Conservation (phyloP, 305 asterid genomes). For the Solanum hybrid region DNA sequence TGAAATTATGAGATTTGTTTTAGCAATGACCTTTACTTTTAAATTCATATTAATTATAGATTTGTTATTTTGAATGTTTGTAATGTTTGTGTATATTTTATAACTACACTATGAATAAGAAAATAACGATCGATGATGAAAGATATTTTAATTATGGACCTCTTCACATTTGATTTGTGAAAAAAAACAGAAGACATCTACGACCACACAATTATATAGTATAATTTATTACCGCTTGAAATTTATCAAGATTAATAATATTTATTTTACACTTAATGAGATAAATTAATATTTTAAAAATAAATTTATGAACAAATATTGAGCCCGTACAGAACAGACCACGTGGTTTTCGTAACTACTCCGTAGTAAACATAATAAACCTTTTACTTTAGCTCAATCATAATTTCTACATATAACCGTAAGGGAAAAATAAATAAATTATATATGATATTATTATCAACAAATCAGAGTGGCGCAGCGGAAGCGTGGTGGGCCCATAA, state of each 20-base stretch:
- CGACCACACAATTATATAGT: background rate
- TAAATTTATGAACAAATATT: too few relatives aligned
- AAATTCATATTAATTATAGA: too few relatives aligned
- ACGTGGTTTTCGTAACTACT: background rate
- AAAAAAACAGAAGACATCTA: background rate
- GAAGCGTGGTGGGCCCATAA: constrained; percentile 98
- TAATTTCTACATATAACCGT: background rate
- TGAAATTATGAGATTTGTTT: background rate
- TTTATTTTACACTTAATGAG: too few relatives aligned
- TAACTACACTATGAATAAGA: background rate
- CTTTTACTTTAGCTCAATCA: background rate
- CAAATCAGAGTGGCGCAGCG: constrained; percentile 85
- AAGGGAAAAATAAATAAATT: background rate
- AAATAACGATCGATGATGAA: too few relatives aligned
- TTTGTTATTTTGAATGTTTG: too few relatives aligned
- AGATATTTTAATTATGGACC: background rate
- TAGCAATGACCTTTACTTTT: too few relatives aligned
- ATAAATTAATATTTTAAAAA: too few relatives aligned
- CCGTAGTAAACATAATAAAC: background rate
- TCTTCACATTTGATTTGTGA: background rate
- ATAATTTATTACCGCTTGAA: background rate
- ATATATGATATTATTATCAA: too few relatives aligned
- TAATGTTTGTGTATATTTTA: too few relatives aligned
- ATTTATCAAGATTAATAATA: too few relatives aligned
- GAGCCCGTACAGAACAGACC: rapidly evolving